A percentile compares a stretch with the other conserved stretches of the same genome.
Evolutionary conservation across 1,284 basidiomycete genomes (phyloP).

Genomic region (Cystobasidium slooffiae): DNA sequence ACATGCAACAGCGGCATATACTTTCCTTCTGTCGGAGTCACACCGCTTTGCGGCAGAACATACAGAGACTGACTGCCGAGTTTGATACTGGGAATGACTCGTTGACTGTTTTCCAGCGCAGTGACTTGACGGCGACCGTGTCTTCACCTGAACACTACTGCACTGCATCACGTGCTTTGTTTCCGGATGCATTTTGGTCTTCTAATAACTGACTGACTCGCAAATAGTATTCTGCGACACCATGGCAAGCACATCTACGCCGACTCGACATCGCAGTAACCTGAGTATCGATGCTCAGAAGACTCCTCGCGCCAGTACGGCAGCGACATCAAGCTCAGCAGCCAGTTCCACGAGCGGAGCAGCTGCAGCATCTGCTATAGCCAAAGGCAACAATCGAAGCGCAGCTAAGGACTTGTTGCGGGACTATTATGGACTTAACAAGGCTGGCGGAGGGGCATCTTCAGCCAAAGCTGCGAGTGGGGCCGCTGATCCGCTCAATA

Average conservation of each 20-base stretch:
- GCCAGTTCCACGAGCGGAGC: constrained; percentile 31
- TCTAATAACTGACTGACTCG: not conserved
- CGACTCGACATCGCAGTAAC: constrained; percentile 5
- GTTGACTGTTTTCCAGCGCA: not conserved
- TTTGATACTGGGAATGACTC: too few relatives aligned
- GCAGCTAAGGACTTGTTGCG: constrained; percentile 41
- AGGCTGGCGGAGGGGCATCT: not conserved
- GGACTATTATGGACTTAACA: constrained; percentile 42
- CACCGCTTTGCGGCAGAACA: too few relatives aligned
- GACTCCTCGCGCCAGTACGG: not conserved
- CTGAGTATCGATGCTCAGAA: not conserved
- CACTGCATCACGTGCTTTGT: not conserved
- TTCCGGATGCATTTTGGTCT: not conserved
- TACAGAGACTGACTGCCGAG: too few relatives aligned
- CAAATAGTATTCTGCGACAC: not conserved
- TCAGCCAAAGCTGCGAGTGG: not conserved
- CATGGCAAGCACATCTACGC: constrained; percentile 19
- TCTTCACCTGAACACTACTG: not conserved
- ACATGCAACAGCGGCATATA: too few relatives aligned
- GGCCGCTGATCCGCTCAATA: constrained; percentile 15
- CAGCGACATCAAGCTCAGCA: constrained; percentile 12
- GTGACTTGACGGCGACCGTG: not conserved
- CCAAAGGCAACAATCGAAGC: constrained; percentile 14
- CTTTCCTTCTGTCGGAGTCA: too few relatives aligned
- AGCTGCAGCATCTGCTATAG: constrained; percentile 2